Evolutionary conservation across 768 basidiomycete genomes (phyloP), one percentile per base, ranked within the genome.

Genomic region (Amylocystis lapponica): DNA sequence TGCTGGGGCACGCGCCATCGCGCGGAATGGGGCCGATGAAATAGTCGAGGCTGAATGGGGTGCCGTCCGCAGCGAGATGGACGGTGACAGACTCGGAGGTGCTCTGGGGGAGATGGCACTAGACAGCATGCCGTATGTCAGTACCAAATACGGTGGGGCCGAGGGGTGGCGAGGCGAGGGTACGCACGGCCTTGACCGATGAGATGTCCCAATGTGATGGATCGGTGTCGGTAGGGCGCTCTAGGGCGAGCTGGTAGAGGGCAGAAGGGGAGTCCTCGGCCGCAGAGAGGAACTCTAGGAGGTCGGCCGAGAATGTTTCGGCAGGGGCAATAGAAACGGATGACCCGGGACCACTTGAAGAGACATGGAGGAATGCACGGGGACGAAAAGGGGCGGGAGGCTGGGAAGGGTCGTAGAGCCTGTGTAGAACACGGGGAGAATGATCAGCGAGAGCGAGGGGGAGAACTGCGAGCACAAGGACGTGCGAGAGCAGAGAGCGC

Each of bases 241-340:
- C 65, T 50, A 91, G 66, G 34, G 88, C 83, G 35, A 90, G 63
- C 64, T 90, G 86, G 61, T 89, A 89, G 43, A 83, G 62, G 13
- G 75, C 71, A 35, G 62, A 66, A 23, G 54, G 39, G 44, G 49
- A 40, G 50, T 56, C 46, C 45, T 69, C 60, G 23, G 75, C 56
- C 14, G 55, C 51, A 36, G 67, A 62, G 32, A 70, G 54, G 52
- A 79, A 75, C 10, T 67, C 53, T 32, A 49, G 61, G 26, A 82
- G 61, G 60, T 81, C 77, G 43, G 75, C 55, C 13, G 58, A 52
- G 32, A 76, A 56, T 4, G 69, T 63, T n/a, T 71, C 57, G 5
- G 71, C 64, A 10, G 68, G 64, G 45, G 63, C 51, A 43, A 66
- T 45, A 56, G 66, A 48, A 39, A 40, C 46, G 30, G 23, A 19